phyloP scores from a whole-genome alignment of 1,284 basidiomycete genomes.

The Cerrena zonata region DNA sequence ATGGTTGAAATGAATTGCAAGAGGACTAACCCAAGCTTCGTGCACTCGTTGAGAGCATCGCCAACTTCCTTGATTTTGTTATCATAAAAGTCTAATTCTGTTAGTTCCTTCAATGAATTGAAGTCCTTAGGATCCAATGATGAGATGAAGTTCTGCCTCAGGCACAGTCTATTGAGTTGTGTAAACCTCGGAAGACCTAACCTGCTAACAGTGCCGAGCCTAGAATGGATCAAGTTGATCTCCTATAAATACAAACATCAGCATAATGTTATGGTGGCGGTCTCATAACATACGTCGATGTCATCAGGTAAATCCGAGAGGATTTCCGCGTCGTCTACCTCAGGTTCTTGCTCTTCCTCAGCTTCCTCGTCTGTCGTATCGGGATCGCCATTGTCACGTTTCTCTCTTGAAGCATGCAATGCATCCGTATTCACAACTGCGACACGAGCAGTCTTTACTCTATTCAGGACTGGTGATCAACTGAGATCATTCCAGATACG shows the following conservation, averaged over 20 bases:
- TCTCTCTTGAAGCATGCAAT: background rate
- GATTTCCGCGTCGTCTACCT: constrained; percentile 38
- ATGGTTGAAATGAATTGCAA: background rate
- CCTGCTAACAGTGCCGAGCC: constrained; percentile 60
- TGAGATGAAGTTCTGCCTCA: constrained; percentile 85
- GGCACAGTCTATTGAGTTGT: constrained; percentile 71
- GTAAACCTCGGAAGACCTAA: constrained; percentile 70
- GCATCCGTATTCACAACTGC: constrained; percentile 15
- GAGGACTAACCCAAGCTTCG: constrained; percentile 61
- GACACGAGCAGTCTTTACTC: constrained; percentile 22
- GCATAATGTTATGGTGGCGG: constrained; percentile 4
- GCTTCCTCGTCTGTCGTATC: constrained; percentile 33
- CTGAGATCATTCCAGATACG: background rate
- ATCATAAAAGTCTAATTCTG: constrained; percentile 93
- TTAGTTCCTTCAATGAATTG: constrained; percentile 59
- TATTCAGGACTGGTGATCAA: constrained; percentile 1
- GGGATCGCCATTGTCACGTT: constrained; percentile 12
- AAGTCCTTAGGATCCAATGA: constrained; percentile 68
- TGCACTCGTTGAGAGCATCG: constrained; percentile 56
- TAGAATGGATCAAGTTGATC: constrained; percentile 83
- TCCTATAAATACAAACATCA: constrained; percentile 48
- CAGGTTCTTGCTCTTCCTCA: constrained; percentile 24
- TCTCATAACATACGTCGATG: constrained; percentile 50
- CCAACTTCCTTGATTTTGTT: constrained; percentile 81
- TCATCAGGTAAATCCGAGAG: constrained; percentile 50